These are phyloP conservation scores for Epichloe festucae DNA, from an alignment of 2,329 filamentous ascomycete genomes.

Conservation along the genomic window DNA sequence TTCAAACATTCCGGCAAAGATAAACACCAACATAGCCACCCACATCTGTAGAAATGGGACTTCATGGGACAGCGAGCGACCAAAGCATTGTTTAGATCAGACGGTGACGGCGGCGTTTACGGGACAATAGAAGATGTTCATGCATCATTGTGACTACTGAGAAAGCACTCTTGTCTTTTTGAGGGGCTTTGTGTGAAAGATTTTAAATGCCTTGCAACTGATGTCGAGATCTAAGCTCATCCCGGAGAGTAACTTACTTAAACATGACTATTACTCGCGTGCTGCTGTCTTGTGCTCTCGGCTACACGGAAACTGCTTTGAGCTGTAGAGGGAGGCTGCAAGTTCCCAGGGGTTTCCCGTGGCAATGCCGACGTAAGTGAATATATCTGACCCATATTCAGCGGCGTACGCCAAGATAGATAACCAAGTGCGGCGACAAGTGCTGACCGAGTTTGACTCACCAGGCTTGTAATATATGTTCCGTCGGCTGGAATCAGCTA, in stretches of 20 bases:
- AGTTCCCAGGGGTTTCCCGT: constrained; percentile 50
- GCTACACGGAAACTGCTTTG: constrained; percentile 11
- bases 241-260: neutral
- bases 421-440: neutral
- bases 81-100: neutral
- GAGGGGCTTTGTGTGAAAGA: neutral
- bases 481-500: constrained; percentile 35
- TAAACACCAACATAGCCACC: neutral
- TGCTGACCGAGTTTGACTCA: constrained; percentile 20
- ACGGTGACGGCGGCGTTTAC: constrained; percentile 4
- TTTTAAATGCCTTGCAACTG: neutral
- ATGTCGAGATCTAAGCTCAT: neutral
- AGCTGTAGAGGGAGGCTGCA: constrained; percentile 43
- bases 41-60: neutral
- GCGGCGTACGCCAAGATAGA: neutral
- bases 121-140: neutral
- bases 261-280: neutral
- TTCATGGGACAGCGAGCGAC: neutral
- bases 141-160: neutral
- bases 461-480: constrained; percentile 70
- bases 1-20: neutral
- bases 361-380: constrained; percentile 51
- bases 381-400: constrained; percentile 39
- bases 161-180: neutral
- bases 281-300: neutral